phyloP scores from a whole-genome alignment of 148 eudicot species.

The Amaranthus cruentus region DNA sequence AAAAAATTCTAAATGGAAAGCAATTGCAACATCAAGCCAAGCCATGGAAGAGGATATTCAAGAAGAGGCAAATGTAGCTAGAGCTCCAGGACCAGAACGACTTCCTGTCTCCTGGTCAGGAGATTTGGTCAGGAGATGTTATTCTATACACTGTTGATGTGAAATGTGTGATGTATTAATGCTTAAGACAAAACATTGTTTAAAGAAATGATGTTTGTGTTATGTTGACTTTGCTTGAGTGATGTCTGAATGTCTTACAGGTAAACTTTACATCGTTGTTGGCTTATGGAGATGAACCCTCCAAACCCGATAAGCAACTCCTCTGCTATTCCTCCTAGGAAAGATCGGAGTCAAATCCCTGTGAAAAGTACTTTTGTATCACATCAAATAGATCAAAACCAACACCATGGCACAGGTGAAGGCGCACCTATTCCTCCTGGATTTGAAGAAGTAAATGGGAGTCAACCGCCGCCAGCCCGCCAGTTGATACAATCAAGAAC shows the following conservation, averaged over 20 bases:
- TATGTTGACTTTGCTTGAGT: conserved; percentile 3
- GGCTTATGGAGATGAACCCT: conserved; percentile 46
- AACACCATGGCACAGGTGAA: conserved; percentile 18
- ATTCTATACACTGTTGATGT: too few species aligned
- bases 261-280: background rate
- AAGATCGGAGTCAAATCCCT: conserved; percentile 47
- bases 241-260: conserved; percentile 18
- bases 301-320: conserved; percentile 31
- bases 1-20: too few species aligned
- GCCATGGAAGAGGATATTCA: too few species aligned
- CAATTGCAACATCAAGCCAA: too few species aligned
- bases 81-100: too few species aligned
- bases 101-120: too few species aligned
- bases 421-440: conserved; percentile 33
- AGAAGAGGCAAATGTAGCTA: too few species aligned
- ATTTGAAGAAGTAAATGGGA: conserved; percentile 26
- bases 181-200: too few species aligned
- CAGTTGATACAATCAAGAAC: conserved; percentile 16
- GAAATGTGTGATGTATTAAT: too few species aligned
- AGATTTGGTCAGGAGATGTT: too few species aligned
- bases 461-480: conserved; percentile 20
- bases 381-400: conserved; percentile 21
- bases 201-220: background rate
- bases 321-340: conserved; percentile 47
- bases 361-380: conserved; percentile 12